Percentiles rank a stretch among this genome's conserved stretches.
Conservation (phyloP, 2,329 filamentous ascomycete species). For the Pseudogymnoascus sp. region DNA sequence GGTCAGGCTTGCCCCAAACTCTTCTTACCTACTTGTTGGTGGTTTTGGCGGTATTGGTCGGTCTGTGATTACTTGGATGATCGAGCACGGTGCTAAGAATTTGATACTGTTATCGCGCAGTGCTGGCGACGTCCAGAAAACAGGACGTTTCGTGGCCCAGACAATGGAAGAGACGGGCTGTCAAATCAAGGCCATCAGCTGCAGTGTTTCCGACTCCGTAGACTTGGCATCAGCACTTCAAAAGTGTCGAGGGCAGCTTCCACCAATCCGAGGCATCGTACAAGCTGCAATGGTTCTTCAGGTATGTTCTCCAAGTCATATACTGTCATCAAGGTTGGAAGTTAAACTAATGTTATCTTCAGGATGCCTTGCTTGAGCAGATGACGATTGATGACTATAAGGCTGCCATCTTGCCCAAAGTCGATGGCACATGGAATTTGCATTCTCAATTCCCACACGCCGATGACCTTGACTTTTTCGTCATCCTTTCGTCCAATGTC, state of each 20-base stretch:
- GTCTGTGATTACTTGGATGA: background rate
- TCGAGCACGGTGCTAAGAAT: background rate
- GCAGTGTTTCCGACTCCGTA: background rate
- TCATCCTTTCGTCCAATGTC: background rate
- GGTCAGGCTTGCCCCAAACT: slow-evolving; percentile 12
- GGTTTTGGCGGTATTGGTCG: slow-evolving; percentile 23
- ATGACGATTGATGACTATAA: slow-evolving; percentile 12
- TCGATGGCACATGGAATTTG: slow-evolving; percentile 15
- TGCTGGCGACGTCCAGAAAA: background rate
- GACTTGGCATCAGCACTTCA: background rate
- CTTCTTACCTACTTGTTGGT: slow-evolving; percentile 23
- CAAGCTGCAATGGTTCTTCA: slow-evolving; percentile 28
- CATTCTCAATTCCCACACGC: background rate
- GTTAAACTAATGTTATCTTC: background rate
- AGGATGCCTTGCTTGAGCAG: background rate
- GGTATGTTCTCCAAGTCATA: background rate
- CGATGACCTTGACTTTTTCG: background rate
- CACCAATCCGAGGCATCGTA: slow-evolving; percentile 16
- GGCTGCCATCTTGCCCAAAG: slow-evolving; percentile 14
- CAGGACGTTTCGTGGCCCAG: background rate
- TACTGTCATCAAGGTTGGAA: background rate
- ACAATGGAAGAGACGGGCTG: background rate
- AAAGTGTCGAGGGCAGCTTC: background rate
- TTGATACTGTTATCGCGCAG: background rate
- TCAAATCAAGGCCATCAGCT: background rate